These are phyloP conservation scores for Colletotrichum agaves DNA, from an alignment of 2,329 filamentous ascomycete species.

Conservation along the genomic window DNA sequence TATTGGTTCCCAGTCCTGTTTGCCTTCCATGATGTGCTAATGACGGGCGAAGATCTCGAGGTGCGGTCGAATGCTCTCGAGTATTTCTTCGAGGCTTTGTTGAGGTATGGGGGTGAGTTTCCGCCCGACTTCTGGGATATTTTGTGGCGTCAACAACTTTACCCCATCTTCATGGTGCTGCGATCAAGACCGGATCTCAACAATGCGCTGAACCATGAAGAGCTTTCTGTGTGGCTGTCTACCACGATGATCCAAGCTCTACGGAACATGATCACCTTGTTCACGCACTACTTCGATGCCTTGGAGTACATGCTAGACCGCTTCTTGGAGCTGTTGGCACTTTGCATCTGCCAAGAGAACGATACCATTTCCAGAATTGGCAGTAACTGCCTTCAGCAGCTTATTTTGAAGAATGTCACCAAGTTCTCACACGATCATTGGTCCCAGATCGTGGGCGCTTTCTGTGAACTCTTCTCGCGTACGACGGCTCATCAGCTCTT, in stretches of 20 bases:
- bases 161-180: conserved; percentile 98
- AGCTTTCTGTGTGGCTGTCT: conserved; percentile 97
- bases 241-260: conserved; percentile 99
- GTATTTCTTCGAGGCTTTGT: conserved; percentile 95
- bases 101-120: conserved; percentile 90
- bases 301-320: conserved; percentile 98
- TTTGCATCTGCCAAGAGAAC: conserved; percentile 99
- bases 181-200: conserved; percentile 97
- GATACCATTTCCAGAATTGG: conserved; percentile 98
- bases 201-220: conserved; percentile 94
- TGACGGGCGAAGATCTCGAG: conserved; percentile 98
- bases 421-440: conserved; percentile 92
- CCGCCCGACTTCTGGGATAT: conserved; percentile 98
- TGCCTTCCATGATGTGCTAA: conserved; percentile 97
- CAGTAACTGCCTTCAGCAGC: conserved; percentile 95
- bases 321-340: conserved; percentile 92
- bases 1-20: conserved; percentile 99
- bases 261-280: conserved; percentile 97
- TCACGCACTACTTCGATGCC: conserved; percentile 97
- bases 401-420: conserved; percentile 94
- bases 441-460: conserved; percentile 93
- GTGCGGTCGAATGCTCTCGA: conserved; percentile 91
- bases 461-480: conserved; percentile 93
- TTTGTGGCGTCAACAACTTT: conserved; percentile 94
- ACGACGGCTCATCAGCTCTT: conserved; percentile 97